These are phyloP conservation scores for Raphanus raphanistrum DNA, from an alignment of 345 rosid genomes.

Conservation along the genomic window DNA sequence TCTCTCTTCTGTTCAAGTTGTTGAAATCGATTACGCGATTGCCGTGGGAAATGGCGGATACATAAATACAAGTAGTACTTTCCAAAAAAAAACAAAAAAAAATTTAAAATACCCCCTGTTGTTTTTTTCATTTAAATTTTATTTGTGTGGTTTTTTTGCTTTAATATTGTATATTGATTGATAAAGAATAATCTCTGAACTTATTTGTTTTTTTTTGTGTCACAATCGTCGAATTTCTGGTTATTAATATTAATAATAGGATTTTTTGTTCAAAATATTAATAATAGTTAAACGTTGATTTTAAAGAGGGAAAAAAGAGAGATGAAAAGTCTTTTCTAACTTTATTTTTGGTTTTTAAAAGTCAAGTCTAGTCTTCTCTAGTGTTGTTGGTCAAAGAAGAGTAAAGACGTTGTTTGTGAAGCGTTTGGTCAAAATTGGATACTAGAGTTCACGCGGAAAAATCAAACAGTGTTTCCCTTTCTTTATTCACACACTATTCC, in stretches of 20 bases:
- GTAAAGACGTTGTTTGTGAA: neutral
- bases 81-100: neutral
- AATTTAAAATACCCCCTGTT: too few relatives aligned
- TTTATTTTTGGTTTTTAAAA: neutral
- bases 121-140: too few relatives aligned
- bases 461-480: neutral
- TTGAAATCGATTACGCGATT: constrained; percentile 8
- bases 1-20: neutral
- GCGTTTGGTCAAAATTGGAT: constrained; percentile 29
- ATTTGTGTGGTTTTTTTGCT: neutral
- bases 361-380: neutral
- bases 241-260: too few relatives aligned
- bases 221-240: too few relatives aligned
- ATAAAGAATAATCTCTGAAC: too few relatives aligned
- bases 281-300: too few relatives aligned
- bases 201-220: too few relatives aligned
- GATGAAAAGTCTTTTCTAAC: neutral
- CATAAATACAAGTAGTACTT: neutral
- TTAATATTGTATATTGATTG: too few relatives aligned
- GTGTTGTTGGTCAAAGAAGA: constrained; percentile 20
- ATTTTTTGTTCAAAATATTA: too few relatives aligned
- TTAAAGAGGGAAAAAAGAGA: neutral
- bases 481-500: neutral
- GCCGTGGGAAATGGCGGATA: constrained; percentile 13
- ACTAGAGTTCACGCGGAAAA: constrained; percentile 36